Base-by-base conservation (phyloP, 1,139 yeast species). In the Arxiozyma slooffiae region DNA sequence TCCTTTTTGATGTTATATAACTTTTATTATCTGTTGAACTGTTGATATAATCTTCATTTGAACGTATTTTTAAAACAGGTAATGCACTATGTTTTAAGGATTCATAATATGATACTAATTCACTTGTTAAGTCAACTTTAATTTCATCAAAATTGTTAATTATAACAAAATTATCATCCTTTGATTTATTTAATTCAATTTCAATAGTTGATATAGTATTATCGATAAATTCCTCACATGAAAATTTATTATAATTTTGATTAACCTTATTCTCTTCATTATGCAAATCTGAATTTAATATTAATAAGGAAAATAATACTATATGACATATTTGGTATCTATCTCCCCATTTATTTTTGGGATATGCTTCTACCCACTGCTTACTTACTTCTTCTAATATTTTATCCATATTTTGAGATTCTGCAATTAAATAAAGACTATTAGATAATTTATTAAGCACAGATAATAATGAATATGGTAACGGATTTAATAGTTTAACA, bases 401-500 rank as follows among this genome's bases (percentile, higher is more conserved):
- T 46, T 87, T 74, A 67, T 88, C 96, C 53, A 88, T 78, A 60
- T 84, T 87, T 59, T 85, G 94, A 1, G 94, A 81, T 65, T 88
- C 96, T 3, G 95, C 96, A 60, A 81, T 81, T 60, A 88, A 73
- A 64, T 83, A 85, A 26, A 88, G 64, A 56, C 75, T 78, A 30
- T 78, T 74, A 57, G 95, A 86, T 43, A 88, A 69, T 48, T 68
- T 67, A 41, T 92, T 70, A 18, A 88, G 72, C 1, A 89, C 72
- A 4, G 68, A 69, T 53, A 85, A 67, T 46, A 82, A 64, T 53
- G 76, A 76, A 7, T 50, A 41, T 24, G 71, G 67, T 55, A 68
- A 59, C 14, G 69, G 67, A 23, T 53, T 49, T 41, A 62, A 58
- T 22, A 59, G 51, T 14, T 40, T 58, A 64, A 65, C 64, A 59